phyloP scores from a whole-genome alignment of 1,284 basidiomycete genomes.

The Austroboletus rostrupii region DNA sequence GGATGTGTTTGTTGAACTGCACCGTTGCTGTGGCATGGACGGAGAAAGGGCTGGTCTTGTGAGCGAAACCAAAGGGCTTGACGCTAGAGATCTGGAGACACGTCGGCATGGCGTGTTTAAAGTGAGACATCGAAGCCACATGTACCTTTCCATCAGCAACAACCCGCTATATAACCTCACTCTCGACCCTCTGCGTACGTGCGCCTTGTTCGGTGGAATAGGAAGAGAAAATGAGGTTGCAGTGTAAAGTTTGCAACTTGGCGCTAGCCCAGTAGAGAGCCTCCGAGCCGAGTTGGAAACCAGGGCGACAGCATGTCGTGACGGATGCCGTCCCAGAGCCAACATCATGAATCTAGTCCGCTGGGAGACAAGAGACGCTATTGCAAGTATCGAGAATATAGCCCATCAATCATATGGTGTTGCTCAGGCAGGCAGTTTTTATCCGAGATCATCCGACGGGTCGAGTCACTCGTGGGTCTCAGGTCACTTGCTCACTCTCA shows the following conservation, averaged over 20 bases:
- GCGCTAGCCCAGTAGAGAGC: slow-evolving; percentile 1
- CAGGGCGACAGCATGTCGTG: slow-evolving; percentile 5
- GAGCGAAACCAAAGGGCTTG: neutral
- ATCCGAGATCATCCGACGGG: neutral
- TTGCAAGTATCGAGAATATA: slow-evolving; percentile 4
- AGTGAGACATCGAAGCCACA: neutral
- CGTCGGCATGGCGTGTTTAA: slow-evolving; percentile 11
- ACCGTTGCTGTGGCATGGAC: slow-evolving; percentile 34
- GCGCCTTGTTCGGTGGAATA: neutral
- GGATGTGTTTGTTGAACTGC: slow-evolving; percentile 30
- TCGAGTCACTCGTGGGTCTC: neutral
- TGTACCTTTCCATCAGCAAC: slow-evolving; percentile 16
- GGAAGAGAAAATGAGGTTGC: neutral
- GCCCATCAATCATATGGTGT: slow-evolving; percentile 7
- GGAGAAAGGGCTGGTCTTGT: neutral
- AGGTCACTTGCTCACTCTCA: neutral
- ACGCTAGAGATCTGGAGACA: slow-evolving; percentile 11
- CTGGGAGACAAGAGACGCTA: neutral
- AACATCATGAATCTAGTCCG: slow-evolving; percentile 17
- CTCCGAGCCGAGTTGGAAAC: slow-evolving; percentile 3
- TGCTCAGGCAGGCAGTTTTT: neutral
- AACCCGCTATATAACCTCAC: slow-evolving; percentile 1
- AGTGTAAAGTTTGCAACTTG: neutral
- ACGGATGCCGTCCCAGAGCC: slow-evolving; percentile 6
- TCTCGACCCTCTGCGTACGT: slow-evolving; percentile 1